These are phyloP conservation scores for Carex cristatella DNA, from an alignment of 176 grass and related monocot genomes.

Conservation along the genomic window DNA sequence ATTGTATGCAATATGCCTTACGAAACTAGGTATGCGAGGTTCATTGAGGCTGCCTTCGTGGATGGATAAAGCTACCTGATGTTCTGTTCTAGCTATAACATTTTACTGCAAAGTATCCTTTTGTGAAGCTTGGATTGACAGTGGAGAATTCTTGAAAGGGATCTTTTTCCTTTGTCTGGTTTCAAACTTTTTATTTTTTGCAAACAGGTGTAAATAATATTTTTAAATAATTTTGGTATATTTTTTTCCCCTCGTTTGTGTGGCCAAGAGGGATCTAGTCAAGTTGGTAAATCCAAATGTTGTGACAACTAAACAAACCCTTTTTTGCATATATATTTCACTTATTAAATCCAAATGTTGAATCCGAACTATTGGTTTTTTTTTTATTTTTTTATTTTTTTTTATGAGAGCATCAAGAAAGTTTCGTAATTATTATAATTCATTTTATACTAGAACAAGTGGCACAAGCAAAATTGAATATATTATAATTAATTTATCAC, in stretches of 20 bases:
- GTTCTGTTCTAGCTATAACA: neutral
- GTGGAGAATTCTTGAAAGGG: neutral
- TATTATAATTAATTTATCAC: too few species aligned
- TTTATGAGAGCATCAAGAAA: too few species aligned
- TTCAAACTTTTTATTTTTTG: neutral
- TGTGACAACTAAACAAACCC: too few species aligned
- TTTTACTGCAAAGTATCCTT: neutral
- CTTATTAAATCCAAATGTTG: too few species aligned
- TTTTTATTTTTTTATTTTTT: too few species aligned
- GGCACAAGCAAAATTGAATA: too few species aligned
- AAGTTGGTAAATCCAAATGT: neutral
- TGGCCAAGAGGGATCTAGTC: neutral
- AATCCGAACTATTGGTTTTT: too few species aligned
- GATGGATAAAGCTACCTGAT: constrained; percentile 55
- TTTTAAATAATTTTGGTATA: neutral
- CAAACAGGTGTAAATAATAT: neutral
- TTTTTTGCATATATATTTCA: too few species aligned
- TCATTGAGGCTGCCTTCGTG: constrained; percentile 65
- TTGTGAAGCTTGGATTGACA: neutral
- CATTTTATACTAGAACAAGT: too few species aligned
- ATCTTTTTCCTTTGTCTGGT: neutral
- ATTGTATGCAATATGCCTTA: constrained; percentile 64
- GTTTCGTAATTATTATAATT: too few species aligned
- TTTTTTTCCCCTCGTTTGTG: neutral
- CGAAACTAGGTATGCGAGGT: constrained; percentile 71